A percentile compares a stretch with the other conserved stretches of the same genome.
Evolutionary conservation across 2,329 filamentous ascomycete species (phyloP).

Genomic region (Colletotrichum sp.): DNA sequence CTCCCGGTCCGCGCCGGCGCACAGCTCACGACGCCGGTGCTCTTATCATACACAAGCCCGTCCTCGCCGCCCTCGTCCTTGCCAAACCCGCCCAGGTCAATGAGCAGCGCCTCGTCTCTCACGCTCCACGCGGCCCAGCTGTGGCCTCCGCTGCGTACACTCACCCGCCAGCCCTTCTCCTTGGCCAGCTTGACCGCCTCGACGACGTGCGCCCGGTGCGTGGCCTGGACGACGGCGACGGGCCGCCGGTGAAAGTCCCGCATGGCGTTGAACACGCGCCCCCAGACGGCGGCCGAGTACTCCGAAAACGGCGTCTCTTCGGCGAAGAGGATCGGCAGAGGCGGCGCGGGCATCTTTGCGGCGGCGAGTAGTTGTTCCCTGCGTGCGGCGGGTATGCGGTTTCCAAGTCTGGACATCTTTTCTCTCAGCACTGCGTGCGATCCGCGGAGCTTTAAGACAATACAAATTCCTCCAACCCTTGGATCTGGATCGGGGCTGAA

Average conservation of each 20-base stretch:
- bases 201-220: slow-evolving; percentile 37
- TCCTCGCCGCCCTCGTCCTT: slow-evolving; percentile 24
- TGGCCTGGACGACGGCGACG: slow-evolving; percentile 45
- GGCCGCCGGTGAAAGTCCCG: slow-evolving; percentile 40
- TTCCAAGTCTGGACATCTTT: not conserved
- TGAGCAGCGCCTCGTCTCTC: slow-evolving; percentile 47
- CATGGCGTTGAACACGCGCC: slow-evolving; percentile 49
- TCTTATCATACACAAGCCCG: slow-evolving; percentile 42
- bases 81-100: slow-evolving; percentile 34
- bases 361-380: not conserved
- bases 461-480: not conserved
- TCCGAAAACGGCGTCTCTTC: slow-evolving; percentile 27
- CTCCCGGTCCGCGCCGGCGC: slow-evolving; percentile 54
- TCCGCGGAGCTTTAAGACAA: not conserved
- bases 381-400: not conserved
- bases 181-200: slow-evolving; percentile 44
- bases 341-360: not conserved
- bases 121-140: slow-evolving; percentile 56
- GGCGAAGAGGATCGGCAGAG: slow-evolving; percentile 25
- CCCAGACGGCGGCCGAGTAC: slow-evolving; percentile 28
- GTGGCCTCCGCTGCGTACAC: slow-evolving; percentile 54
- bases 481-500: not conserved
- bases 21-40: slow-evolving; percentile 40
- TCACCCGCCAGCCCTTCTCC: slow-evolving; percentile 36
- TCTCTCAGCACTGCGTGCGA: not conserved